Percentiles rank a stretch among this genome's conserved stretches.
Conservation (phyloP, 2,329 filamentous ascomycete genomes). For the Colletotrichum sp. region DNA sequence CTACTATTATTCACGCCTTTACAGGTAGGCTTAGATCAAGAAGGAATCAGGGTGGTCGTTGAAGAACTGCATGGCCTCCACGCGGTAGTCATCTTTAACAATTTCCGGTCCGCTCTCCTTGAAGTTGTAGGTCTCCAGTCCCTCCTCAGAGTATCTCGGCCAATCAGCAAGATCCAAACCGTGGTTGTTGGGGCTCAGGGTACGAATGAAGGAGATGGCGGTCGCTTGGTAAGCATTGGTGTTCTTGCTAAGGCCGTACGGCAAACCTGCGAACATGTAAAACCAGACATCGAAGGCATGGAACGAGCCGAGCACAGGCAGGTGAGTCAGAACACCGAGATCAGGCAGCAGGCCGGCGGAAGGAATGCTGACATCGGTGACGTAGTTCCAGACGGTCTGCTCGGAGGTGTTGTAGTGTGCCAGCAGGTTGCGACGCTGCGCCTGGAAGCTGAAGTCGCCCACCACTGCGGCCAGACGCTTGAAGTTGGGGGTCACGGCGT, state of each 20-base stretch:
- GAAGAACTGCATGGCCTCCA: conserved; percentile 7
- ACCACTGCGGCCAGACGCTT: conserved; percentile 68
- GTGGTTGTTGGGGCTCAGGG: neutral
- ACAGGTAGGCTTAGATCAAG: neutral
- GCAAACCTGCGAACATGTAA: conserved; percentile 1
- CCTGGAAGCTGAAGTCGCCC: conserved; percentile 63
- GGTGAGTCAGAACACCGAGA: neutral
- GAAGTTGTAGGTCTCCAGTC: neutral
- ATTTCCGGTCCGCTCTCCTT: neutral
- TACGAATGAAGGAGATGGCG: conserved; percentile 2
- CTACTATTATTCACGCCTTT: neutral
- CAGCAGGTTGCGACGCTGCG: conserved; percentile 48
- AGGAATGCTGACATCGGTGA: neutral
- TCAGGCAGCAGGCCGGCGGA: neutral
- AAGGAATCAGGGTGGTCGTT: neutral
- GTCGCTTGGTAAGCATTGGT: conserved; percentile 1
- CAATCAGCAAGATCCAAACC: neutral
- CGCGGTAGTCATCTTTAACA: neutral
- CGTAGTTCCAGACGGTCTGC: neutral
- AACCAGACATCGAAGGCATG: neutral
- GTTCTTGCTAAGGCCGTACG: neutral
- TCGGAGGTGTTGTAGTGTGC: conserved; percentile 8
- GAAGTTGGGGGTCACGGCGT: conserved; percentile 69
- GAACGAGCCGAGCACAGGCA: neutral
- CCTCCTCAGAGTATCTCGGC: neutral